Evolutionary conservation across 225 moss, liverwort and hornwort genomes (phyloP).

Genomic region (Pseudisothecium myosuroides): DNA sequence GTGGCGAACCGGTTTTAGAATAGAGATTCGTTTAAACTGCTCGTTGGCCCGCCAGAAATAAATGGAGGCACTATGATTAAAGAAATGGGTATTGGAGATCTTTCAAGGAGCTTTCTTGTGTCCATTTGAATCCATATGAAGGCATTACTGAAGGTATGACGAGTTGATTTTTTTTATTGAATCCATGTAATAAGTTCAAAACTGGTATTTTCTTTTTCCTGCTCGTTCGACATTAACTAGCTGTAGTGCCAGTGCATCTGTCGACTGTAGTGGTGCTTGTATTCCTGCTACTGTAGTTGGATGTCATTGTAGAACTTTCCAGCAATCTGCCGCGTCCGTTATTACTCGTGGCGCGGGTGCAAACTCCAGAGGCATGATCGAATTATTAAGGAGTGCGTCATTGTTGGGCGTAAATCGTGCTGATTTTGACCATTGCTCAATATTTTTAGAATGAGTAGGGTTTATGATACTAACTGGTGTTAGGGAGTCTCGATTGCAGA

Average conservation of each 20-base stretch:
- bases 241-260: not conserved
- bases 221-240: rapidly evolving
- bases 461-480: not conserved
- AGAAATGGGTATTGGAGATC: no score
- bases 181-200: rapidly evolving
- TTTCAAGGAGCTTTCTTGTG: no score
- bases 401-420: no score
- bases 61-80: not conserved
- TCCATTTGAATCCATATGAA: not conserved
- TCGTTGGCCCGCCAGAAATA: not conserved
- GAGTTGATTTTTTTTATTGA: no score
- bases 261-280: not conserved
- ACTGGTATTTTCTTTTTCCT: not conserved
- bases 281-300: no score
- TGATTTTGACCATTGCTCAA: not conserved
- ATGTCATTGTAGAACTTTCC: not conserved
- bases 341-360: not conserved
- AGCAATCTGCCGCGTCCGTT: not conserved
- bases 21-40: not conserved
- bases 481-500: not conserved
- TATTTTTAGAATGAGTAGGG: no score
- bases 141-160: no score
- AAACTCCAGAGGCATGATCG: not conserved
- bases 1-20: conserved; percentile 34
- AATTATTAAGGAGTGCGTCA: not conserved